These are phyloP conservation scores for Calonectria pseudoreteaudii DNA, from an alignment of 2,329 filamentous ascomycete genomes.

Conservation along the genomic window DNA sequence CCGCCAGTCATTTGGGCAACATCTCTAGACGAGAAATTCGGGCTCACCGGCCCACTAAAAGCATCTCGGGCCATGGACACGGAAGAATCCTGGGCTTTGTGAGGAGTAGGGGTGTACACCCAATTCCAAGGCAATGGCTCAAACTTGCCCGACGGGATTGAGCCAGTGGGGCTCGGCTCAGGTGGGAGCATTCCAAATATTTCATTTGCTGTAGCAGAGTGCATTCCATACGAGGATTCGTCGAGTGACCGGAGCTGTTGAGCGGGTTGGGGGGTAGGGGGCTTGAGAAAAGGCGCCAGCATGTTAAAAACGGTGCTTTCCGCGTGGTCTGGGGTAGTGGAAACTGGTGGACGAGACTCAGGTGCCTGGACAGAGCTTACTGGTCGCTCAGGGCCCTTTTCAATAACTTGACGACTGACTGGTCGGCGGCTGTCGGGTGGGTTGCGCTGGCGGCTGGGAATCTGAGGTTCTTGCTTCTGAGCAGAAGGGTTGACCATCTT, in stretches of 20 bases:
- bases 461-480: constrained; percentile 21
- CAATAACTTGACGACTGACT: constrained; percentile 15
- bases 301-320: constrained; percentile 59
- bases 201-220: constrained; percentile 63
- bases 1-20: constrained; percentile 21
- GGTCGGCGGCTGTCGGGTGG: constrained; percentile 14
- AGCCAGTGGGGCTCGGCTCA: constrained; percentile 45
- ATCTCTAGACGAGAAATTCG: constrained; percentile 37
- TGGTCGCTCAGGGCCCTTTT: constrained; percentile 14
- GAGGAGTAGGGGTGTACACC: constrained; percentile 54
- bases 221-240: constrained; percentile 67
- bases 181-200: constrained; percentile 57
- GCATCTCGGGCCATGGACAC: constrained; percentile 39
- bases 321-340: constrained; percentile 42
- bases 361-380: constrained; percentile 20
- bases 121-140: constrained; percentile 63
- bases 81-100: constrained; percentile 35
- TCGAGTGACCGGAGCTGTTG: constrained; percentile 47
- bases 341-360: constrained; percentile 20
- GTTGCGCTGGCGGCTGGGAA: constrained; percentile 24
- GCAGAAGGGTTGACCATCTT: neutral
- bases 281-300: constrained; percentile 62
- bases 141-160: constrained; percentile 47
- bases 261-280: constrained; percentile 55
- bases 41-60: constrained; percentile 42